A percentile compares a stretch with the other conserved stretches of the same genome.
These are phyloP conservation scores for Chlorella sp. DNA, from an alignment of 139 green algal species.

Conservation along the genomic window DNA sequence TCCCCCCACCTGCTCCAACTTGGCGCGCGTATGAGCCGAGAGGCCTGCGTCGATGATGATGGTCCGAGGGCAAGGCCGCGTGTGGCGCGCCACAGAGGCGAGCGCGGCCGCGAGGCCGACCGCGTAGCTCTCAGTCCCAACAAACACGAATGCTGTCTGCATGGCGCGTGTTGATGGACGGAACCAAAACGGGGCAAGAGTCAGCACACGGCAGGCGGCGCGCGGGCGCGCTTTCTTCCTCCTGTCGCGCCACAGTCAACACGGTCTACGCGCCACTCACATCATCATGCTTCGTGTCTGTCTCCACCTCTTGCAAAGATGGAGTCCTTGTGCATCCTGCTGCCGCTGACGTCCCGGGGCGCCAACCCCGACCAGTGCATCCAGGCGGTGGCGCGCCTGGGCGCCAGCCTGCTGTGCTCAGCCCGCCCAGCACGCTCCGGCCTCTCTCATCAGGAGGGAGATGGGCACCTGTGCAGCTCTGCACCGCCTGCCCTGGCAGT, in stretches of 20 bases:
- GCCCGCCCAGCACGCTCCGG: no score
- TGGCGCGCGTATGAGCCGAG: not conserved
- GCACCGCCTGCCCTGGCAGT: not conserved
- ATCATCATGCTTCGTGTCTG: no score
- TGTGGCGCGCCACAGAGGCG: not conserved
- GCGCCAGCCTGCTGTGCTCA: not conserved
- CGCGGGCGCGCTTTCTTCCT: not conserved
- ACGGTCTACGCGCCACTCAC: no score
- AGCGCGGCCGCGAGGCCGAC: not conserved
- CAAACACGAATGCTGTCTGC: not conserved
- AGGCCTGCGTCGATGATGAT: constrained; percentile 5
- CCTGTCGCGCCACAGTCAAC: not conserved
- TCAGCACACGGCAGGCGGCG: not conserved
- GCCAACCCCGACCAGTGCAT: not conserved
- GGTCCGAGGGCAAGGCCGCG: not conserved
- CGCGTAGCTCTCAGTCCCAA: not conserved
- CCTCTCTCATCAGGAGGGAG: no score
- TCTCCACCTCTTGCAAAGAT: not conserved
- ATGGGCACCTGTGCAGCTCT: no score
- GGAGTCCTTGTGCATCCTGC: constrained; percentile 6
- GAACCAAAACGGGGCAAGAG: not conserved
- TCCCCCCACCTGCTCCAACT: not conserved
- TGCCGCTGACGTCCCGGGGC: not conserved
- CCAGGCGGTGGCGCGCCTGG: not conserved
- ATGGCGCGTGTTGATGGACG: not conserved